These are phyloP conservation scores for Neobulgaria alba DNA, from an alignment of 2,329 filamentous ascomycete genomes.

Conservation along the genomic window DNA sequence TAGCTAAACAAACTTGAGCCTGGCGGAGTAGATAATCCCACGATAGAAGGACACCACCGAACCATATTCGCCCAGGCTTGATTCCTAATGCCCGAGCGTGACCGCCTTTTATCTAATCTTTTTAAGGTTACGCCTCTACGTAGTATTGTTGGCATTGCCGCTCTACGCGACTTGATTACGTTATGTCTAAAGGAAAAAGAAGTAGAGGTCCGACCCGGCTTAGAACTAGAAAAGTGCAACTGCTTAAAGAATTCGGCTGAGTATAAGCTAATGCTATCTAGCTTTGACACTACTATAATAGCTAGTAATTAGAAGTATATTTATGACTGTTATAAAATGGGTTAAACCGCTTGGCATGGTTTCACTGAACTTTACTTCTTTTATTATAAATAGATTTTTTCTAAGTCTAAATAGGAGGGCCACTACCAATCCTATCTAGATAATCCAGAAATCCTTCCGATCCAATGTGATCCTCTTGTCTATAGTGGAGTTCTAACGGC, in stretches of 20 bases:
- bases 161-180: constrained; percentile 1
- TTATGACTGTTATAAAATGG: constrained; percentile 2
- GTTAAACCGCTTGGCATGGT: not conserved
- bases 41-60: constrained; percentile 2
- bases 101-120: constrained; percentile 2
- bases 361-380: not conserved
- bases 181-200: not conserved
- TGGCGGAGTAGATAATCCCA: constrained; percentile 1
- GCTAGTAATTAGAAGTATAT: constrained; percentile 2
- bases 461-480: too few species aligned
- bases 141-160: not conserved
- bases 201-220: not conserved
- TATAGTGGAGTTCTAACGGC: constrained; percentile 1
- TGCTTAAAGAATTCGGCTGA: not conserved
- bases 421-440: not conserved
- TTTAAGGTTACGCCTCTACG: not conserved
- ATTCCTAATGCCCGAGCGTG: constrained; percentile 2
- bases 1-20: constrained; percentile 3
- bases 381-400: not conserved
- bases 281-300: not conserved
- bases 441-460: not conserved
- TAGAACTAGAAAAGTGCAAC: not conserved
- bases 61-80: constrained; percentile 2
- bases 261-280: not conserved
- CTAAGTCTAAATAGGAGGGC: not conserved